Percentiles rank a stretch among this genome's conserved stretches.
These are phyloP conservation scores for Asclepias syriaca DNA, from an alignment of 257 asterid species.

Conservation along the genomic window DNA sequence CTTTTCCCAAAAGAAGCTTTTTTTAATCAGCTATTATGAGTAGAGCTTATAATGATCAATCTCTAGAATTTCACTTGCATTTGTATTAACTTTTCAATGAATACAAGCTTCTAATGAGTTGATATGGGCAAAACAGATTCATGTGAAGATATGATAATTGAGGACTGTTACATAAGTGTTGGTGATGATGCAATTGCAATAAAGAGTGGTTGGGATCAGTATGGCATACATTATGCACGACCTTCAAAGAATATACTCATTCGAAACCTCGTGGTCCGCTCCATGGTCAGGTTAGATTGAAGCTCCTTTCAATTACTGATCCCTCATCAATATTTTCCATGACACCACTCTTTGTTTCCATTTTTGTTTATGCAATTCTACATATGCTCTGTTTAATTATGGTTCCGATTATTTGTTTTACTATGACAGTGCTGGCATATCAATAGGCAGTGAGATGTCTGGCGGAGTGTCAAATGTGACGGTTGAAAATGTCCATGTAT, in stretches of 20 bases:
- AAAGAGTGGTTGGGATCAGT: constrained; percentile 99
- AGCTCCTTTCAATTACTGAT: background rate
- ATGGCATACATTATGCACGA: constrained; percentile 65
- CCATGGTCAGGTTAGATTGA: constrained; percentile 75
- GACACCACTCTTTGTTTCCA: background rate
- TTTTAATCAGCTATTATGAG: too few species aligned
- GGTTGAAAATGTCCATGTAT: constrained; percentile 60
- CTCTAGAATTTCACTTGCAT: background rate
- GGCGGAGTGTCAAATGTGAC: constrained; percentile 91
- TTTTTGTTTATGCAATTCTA: background rate
- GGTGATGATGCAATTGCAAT: constrained; percentile 96
- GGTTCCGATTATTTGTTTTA: background rate
- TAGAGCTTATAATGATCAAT: too few species aligned
- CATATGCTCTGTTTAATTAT: background rate
- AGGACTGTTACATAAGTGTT: constrained; percentile 91
- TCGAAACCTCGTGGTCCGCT: constrained; percentile 78
- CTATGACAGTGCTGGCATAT: constrained; percentile 74
- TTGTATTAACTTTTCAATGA: background rate
- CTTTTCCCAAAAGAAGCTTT: too few species aligned
- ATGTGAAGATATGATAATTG: constrained; percentile 86
- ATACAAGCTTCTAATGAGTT: constrained; percentile 10
- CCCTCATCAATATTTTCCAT: background rate
- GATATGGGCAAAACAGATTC: constrained; percentile 55
- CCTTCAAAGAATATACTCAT: constrained; percentile 80
- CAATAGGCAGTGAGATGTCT: constrained; percentile 99